Percentiles rank a stretch among this genome's conserved stretches.
Conservation (phyloP, 2,329 filamentous ascomycete species). For the Diaporthe longicolla region DNA sequence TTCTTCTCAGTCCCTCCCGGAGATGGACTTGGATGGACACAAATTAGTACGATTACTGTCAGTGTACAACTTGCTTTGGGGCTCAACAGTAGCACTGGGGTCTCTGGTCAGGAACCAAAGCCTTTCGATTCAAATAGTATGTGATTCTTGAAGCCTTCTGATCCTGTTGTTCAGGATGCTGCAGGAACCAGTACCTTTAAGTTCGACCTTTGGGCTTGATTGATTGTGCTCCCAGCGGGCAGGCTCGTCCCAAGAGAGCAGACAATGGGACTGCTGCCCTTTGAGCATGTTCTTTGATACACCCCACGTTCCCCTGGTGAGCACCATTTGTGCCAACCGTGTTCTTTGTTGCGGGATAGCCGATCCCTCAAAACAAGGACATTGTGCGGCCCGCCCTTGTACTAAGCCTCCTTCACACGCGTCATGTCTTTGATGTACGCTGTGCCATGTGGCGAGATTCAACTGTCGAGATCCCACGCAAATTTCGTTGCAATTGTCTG, state of each 20-base stretch:
- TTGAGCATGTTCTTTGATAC: constrained; percentile 33
- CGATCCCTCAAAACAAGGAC: not conserved
- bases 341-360: constrained; percentile 15
- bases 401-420: not conserved
- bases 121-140: not conserved
- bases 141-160: constrained; percentile 6
- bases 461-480: not conserved
- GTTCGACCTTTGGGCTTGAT: not conserved
- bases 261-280: constrained; percentile 14
- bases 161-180: constrained; percentile 7
- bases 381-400: constrained; percentile 2
- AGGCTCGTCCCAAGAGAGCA: not conserved
- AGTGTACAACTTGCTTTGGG: constrained; percentile 2
- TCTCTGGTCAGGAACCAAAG: not conserved
- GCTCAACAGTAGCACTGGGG: not conserved
- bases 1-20: not conserved
- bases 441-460: not conserved
- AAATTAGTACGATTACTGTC: not conserved
- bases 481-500: not conserved
- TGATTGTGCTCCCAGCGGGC: not conserved
- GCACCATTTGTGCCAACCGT: constrained; percentile 3
- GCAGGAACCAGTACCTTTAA: constrained; percentile 11
- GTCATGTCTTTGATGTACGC: not conserved
- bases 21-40: not conserved
- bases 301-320: constrained; percentile 3